Conservation (phyloP, 2,329 filamentous ascomycete genomes). For the Leptographium radiaticola region DNA sequence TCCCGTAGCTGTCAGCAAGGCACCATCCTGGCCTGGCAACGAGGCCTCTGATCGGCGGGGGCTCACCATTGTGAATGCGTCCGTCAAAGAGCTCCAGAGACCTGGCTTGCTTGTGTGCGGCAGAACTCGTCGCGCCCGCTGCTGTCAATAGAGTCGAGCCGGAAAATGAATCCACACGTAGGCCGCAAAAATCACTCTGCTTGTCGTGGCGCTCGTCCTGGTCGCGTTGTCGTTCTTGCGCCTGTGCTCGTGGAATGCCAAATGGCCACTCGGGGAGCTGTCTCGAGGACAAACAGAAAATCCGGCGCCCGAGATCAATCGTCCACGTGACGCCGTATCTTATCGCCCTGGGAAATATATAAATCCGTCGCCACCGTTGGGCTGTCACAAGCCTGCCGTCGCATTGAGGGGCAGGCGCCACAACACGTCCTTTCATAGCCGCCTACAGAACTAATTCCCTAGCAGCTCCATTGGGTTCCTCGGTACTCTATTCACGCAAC, state of each 20-base stretch:
- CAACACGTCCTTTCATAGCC: background rate
- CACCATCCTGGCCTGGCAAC: background rate
- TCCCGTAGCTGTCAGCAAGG: background rate
- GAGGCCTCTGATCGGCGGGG: background rate
- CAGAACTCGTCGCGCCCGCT: too few species aligned
- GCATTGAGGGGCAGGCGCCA: background rate
- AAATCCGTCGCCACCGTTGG: background rate
- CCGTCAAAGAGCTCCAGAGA: too few species aligned
- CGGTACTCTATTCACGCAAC: background rate
- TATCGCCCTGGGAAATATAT: too few species aligned
- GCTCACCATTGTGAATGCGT: background rate
- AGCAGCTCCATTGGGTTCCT: background rate
- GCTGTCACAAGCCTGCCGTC: constrained; percentile 1
- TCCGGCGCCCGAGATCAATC: background rate
- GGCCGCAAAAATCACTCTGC: background rate
- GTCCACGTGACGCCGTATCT: too few species aligned
- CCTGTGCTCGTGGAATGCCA: background rate
- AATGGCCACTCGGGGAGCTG: background rate
- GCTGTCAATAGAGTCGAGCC: too few species aligned
- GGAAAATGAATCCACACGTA: background rate
- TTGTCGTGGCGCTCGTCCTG: background rate
- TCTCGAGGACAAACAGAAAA: constrained; percentile 8
- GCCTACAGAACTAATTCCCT: background rate
- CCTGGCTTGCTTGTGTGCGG: too few species aligned
- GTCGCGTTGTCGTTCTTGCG: background rate